Conservation (phyloP, 352 stramenopile species). For the Pythium utonaiense region DNA sequence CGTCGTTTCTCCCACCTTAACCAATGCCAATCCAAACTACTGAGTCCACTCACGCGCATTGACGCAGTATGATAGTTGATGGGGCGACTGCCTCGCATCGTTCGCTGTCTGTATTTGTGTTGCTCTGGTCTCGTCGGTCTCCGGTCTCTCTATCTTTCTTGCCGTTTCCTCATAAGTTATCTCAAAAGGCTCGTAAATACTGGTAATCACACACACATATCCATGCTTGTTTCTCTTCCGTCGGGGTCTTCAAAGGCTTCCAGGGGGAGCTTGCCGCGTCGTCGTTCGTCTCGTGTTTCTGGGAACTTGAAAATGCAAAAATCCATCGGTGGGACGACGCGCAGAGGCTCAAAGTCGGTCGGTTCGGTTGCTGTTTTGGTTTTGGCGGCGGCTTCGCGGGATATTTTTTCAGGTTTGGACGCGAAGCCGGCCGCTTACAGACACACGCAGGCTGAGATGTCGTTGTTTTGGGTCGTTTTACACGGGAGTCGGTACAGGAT, state of each 20-base stretch:
- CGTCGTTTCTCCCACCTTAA: neutral
- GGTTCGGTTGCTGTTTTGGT: conserved; percentile 2
- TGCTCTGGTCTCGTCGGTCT: conserved; percentile 2
- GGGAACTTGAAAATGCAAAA: neutral
- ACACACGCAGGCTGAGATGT: conserved; percentile 3
- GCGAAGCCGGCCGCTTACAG: neutral
- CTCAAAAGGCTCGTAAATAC: conserved; percentile 27
- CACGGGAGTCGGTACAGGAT: neutral
- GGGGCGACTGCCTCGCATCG: neutral
- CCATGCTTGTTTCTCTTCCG: conserved; percentile 9
- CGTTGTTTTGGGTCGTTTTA: conserved; percentile 4
- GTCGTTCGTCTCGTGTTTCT: conserved; percentile 1
- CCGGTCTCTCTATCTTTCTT: conserved; percentile 16
- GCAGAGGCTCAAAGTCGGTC: neutral
- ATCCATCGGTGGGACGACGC: neutral
- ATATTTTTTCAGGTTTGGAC: neutral
- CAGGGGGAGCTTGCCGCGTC: conserved; percentile 1
- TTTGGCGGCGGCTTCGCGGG: neutral
- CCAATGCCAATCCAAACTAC: neutral
- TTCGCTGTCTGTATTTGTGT: neutral
- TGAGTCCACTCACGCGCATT: neutral
- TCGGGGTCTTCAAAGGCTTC: conserved; percentile 1
- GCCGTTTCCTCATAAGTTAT: conserved; percentile 27
- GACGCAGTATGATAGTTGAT: neutral
- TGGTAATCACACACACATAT: conserved; percentile 11